Percentiles rank a stretch among this genome's conserved stretches.
These are phyloP conservation scores for Ophiostoma sp. DNA, from an alignment of 2,329 filamentous ascomycete species.

Conservation along the genomic window DNA sequence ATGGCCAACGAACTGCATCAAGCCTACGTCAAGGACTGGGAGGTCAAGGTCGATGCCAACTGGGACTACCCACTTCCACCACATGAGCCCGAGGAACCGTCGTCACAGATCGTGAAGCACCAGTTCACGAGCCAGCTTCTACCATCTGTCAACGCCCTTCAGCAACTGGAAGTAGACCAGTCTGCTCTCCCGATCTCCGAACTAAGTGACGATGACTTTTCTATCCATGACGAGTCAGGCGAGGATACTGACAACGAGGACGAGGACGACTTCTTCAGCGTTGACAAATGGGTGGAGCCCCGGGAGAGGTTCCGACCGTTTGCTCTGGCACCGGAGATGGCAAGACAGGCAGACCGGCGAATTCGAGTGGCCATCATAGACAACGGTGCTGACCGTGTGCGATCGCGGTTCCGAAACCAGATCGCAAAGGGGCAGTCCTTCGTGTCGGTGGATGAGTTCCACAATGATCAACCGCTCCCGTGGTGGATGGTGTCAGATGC, in stretches of 20 bases:
- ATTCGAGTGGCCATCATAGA: slow-evolving; percentile 22
- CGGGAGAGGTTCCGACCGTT: neutral
- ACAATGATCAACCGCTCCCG: slow-evolving; percentile 9
- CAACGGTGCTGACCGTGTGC: slow-evolving; percentile 18
- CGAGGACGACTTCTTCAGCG: neutral
- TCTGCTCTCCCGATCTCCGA: neutral
- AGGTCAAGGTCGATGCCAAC: neutral
- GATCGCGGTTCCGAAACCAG: neutral
- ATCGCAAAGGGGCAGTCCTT: slow-evolving; percentile 18
- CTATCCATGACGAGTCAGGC: neutral
- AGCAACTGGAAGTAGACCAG: neutral
- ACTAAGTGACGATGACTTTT: neutral
- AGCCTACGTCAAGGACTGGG: neutral
- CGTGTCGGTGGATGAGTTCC: neutral
- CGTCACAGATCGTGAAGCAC: slow-evolving; percentile 3
- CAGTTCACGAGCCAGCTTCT: slow-evolving; percentile 1
- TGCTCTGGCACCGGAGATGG: neutral
- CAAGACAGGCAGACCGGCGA: neutral
- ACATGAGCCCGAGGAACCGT: neutral
- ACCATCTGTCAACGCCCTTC: neutral
- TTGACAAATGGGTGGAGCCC: neutral
- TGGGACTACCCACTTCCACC: slow-evolving; percentile 8
- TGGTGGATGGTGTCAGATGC: slow-evolving; percentile 22
- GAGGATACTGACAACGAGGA: neutral
- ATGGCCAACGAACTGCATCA: neutral